A percentile compares a stretch with the other conserved stretches of the same genome.
These are phyloP conservation scores for Heritiera fomes DNA, from an alignment of 345 rosid genomes.

Conservation along the genomic window DNA sequence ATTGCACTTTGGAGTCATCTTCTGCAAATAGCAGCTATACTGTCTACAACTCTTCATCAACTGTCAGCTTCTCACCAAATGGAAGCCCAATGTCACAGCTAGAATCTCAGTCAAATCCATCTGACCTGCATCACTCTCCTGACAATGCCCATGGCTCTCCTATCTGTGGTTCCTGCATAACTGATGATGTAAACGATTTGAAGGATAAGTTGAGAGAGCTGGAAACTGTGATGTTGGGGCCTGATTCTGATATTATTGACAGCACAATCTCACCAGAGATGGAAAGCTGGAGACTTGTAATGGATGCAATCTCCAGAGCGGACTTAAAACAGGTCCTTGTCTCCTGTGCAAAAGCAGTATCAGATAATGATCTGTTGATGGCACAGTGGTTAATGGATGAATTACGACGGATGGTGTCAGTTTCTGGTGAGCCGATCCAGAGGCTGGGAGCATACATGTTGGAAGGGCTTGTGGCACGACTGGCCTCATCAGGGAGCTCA, in stretches of 20 bases:
- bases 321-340: slow-evolving; percentile 68
- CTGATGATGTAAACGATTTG: slow-evolving; percentile 62
- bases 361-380: slow-evolving; percentile 64
- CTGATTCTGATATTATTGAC: slow-evolving; percentile 60
- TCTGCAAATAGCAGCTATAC: slow-evolving; percentile 40
- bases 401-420: slow-evolving; percentile 76
- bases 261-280: slow-evolving; percentile 29
- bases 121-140: slow-evolving; percentile 48
- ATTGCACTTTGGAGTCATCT: slow-evolving; percentile 67
- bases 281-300: slow-evolving; percentile 50
- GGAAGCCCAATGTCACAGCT: slow-evolving; percentile 55
- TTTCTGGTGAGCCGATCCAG: slow-evolving; percentile 95
- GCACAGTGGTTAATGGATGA: slow-evolving; percentile 70
- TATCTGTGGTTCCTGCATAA: slow-evolving; percentile 70
- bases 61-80: slow-evolving; percentile 45
- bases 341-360: slow-evolving; percentile 76
- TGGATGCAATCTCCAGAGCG: slow-evolving; percentile 52
- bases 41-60: slow-evolving; percentile 43
- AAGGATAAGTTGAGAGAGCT: slow-evolving; percentile 74
- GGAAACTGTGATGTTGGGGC: slow-evolving; percentile 82
- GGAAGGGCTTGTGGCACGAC: slow-evolving; percentile 89
- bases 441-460: slow-evolving; percentile 91
- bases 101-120: slow-evolving; percentile 43
- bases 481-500: slow-evolving; percentile 79
- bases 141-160: slow-evolving; percentile 59